Evolutionary conservation across 805 yeast species (phyloP).

Genomic region (Wickerhamiella musiphila): DNA sequence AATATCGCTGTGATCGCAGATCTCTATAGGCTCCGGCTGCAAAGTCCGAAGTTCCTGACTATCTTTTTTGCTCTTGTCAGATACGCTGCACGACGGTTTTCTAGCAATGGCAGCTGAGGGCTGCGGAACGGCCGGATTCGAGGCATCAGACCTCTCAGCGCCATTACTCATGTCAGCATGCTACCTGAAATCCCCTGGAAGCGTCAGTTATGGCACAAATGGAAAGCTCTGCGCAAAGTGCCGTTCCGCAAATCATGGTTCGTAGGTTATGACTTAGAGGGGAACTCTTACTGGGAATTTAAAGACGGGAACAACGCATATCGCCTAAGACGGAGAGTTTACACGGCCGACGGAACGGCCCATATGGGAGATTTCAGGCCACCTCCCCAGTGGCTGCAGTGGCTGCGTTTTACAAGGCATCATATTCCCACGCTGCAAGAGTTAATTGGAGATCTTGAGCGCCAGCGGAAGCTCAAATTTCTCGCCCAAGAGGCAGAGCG

Average conservation of each 20-base stretch:
- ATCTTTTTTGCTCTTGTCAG: not conserved
- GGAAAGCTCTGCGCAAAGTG: slow-evolving; percentile 41
- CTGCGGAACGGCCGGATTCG: not conserved
- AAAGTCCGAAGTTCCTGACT: not conserved
- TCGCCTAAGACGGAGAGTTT: slow-evolving; percentile 41
- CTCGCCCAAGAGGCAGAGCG: slow-evolving; percentile 29
- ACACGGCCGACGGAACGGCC: slow-evolving; percentile 30
- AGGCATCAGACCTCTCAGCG: not conserved
- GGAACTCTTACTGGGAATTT: slow-evolving; percentile 78
- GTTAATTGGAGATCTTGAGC: slow-evolving; percentile 35
- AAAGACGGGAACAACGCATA: slow-evolving; percentile 32
- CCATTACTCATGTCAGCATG: slow-evolving; percentile 1
- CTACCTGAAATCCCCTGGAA: slow-evolving; percentile 8
- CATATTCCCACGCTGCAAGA: slow-evolving; percentile 48
- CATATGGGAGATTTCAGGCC: slow-evolving; percentile 20
- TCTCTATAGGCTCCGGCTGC: slow-evolving; percentile 12
- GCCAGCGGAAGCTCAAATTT: slow-evolving; percentile 36
- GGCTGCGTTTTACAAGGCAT: slow-evolving; percentile 52
- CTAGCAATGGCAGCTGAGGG: no score
- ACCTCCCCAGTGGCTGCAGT: slow-evolving; percentile 51
- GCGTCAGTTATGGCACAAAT: slow-evolving; percentile 24
- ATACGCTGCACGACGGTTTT: not conserved
- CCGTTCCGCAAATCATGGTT: slow-evolving; percentile 60
- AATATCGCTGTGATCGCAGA: slow-evolving; percentile 12
- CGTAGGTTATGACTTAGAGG: slow-evolving; percentile 57